Conservation (phyloP, 1,284 basidiomycete genomes). For the Gymnopus androsaceus region DNA sequence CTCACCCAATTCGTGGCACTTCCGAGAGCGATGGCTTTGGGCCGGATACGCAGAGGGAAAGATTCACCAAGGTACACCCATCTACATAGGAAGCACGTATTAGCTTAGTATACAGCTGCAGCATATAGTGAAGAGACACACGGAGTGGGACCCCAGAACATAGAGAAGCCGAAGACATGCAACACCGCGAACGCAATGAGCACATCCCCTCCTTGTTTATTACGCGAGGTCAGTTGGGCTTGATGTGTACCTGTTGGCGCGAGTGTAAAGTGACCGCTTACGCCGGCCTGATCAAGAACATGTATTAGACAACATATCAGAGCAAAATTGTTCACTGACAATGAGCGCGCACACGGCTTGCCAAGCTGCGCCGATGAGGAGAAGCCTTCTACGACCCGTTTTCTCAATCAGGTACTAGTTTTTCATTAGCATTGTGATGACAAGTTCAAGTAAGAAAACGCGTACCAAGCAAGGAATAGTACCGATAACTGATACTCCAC, state of each 20-base stretch:
- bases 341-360: conserved; percentile 68
- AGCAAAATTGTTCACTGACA: conserved; percentile 34
- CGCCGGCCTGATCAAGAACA: conserved; percentile 48
- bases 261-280: conserved; percentile 71
- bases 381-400: conserved; percentile 65
- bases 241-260: conserved; percentile 53
- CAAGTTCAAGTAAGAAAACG: not conserved
- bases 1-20: conserved; percentile 61
- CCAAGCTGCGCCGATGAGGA: conserved; percentile 66
- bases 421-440: not conserved
- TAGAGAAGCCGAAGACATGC: conserved; percentile 71
- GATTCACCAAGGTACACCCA: conserved; percentile 50
- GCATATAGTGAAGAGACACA: conserved; percentile 51
- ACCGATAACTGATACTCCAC: conserved; percentile 66
- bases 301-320: not conserved
- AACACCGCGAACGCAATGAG: conserved; percentile 77
- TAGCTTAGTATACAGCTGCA: not conserved
- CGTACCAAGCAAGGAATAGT: conserved; percentile 61
- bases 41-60: conserved; percentile 72
- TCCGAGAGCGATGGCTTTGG: conserved; percentile 76
- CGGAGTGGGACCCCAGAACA: conserved; percentile 76
- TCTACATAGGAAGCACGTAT: conserved; percentile 22
- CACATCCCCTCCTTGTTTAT: conserved; percentile 62
- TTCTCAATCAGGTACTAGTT: conserved; percentile 59
- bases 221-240: conserved; percentile 50